Evolutionary conservation across 805 yeast genomes (phyloP).

Genomic region (Hanseniaspora hatyaiensis): DNA sequence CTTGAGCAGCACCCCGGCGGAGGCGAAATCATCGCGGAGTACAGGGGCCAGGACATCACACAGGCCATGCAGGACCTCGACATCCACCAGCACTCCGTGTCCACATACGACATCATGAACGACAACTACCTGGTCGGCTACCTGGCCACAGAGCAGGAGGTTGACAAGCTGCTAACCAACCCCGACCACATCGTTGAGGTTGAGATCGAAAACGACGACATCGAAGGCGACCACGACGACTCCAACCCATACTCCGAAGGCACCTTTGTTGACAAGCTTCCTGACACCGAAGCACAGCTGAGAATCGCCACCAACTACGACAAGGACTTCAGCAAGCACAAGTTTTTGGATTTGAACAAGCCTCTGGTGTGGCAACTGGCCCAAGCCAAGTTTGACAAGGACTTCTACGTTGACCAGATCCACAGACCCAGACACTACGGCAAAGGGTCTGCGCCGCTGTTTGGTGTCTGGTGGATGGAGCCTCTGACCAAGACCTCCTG

Average conservation of each 20-base stretch:
- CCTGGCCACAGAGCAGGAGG: constrained; percentile 72
- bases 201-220: constrained; percentile 20
- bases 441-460: constrained; percentile 88
- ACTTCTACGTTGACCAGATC: constrained; percentile 87
- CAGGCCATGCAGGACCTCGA: constrained; percentile 36
- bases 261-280: constrained; percentile 47
- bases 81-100: constrained; percentile 69
- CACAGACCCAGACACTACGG: constrained; percentile 98
- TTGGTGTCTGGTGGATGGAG: constrained; percentile 80
- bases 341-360: constrained; percentile 72
- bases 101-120: constrained; percentile 75
- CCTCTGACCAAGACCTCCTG: constrained; percentile 86
- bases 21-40: constrained; percentile 56
- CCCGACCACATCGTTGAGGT: constrained; percentile 52
- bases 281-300: constrained; percentile 54
- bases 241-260: constrained; percentile 38
- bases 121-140: constrained; percentile 72
- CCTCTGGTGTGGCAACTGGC: constrained; percentile 77
- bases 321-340: constrained; percentile 61
- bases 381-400: constrained; percentile 63
- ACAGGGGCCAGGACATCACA: constrained; percentile 75
- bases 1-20: constrained; percentile 54
- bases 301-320: constrained; percentile 67
- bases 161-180: constrained; percentile 52
- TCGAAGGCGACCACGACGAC: constrained; percentile 31